Base-by-base conservation (phyloP, 805 yeast genomes). In the Teunomyces stri region DNA sequence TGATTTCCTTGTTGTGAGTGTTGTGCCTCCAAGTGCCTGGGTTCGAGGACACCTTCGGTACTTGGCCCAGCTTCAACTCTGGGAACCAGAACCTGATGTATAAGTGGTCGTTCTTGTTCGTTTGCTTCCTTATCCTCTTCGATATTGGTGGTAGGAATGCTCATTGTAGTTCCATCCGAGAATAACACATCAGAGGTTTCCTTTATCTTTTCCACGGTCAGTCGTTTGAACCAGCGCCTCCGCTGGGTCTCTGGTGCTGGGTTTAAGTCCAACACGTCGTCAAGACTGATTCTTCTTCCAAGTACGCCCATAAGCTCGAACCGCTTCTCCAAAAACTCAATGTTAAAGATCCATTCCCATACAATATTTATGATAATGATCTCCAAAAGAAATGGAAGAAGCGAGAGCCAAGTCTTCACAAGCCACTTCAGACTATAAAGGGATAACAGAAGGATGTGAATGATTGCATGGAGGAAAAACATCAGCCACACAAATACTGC, bases 291-390 rank as follows among this genome's bases (percentile, higher is more conserved):
- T 50, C 79, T 72, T 50, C 89, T 70, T 0, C 91, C 91, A 40
- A 85, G 71, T 7, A 85, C 79, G 0, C 85, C 85, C 51, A 69
- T 67, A 42, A 75, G 66, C 51, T 84, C 89, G 25, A 68, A 61
- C 28, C 72, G 62, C 50, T 74, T 70, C 51, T 81, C 84, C 37
- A 78, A 58, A 13, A 70, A 57, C 51, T 78, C 75, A 36, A 82
- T 80, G 38, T 80, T 75, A 55, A 70, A 78, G 7, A 82, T 62
- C 85, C 89, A 81, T 62, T 84, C 89, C 85, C 87, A 84, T 1
- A 81, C 71, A 20, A 80, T 69, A 1, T 83, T 78, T 13, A 76
- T 65, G 3, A 81, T 63, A 30, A 80, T 70, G 12, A 81, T 70
- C 42, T 78, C 77, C 5, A 80, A 56, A 35, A 82, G 50, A 35